phyloP scores from a whole-genome alignment of 495 filamentous ascomycete species.

The Talaromyces proteolyticus region DNA sequence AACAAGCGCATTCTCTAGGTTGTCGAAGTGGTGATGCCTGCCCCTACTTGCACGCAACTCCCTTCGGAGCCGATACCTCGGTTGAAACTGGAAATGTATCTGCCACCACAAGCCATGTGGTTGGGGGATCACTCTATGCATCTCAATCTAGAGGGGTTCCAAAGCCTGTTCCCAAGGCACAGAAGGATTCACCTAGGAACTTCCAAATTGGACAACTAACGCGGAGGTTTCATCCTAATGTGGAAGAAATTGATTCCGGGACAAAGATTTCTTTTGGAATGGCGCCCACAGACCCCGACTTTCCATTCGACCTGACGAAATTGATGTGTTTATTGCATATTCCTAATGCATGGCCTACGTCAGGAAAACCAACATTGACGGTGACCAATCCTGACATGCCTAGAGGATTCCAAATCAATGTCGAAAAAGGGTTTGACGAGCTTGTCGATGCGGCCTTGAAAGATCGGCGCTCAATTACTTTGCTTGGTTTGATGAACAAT shows the following conservation, averaged over 20 bases:
- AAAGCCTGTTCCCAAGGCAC: constrained; percentile 59
- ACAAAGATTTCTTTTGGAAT: constrained; percentile 58
- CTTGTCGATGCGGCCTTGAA: constrained; percentile 47
- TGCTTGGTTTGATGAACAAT: constrained; percentile 63
- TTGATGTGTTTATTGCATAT: constrained; percentile 71
- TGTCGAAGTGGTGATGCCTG: constrained; percentile 35
- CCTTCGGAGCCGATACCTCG: constrained; percentile 5
- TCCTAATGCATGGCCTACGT: constrained; percentile 54
- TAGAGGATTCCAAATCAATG: constrained; percentile 73
- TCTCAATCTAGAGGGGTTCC: constrained; percentile 23
- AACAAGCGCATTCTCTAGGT: constrained; percentile 18
- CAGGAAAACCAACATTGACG: constrained; percentile 47
- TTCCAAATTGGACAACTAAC: constrained; percentile 76
- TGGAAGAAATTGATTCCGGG: constrained; percentile 40
- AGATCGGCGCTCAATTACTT: constrained; percentile 47
- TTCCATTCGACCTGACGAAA: constrained; percentile 69
- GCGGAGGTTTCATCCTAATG: constrained; percentile 61
- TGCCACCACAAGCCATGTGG: constrained; percentile 1
- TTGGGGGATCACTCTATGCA: no score
- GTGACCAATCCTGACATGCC: constrained; percentile 76
- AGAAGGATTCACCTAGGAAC: constrained; percentile 61
- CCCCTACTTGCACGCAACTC: constrained; percentile 29
- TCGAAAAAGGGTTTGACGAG: constrained; percentile 70
- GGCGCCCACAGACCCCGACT: constrained; percentile 80
- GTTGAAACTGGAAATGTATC: constrained; percentile 4